Base-by-base conservation (phyloP, 352 stramenopile genomes). In the Pythium rishiriense region DNA sequence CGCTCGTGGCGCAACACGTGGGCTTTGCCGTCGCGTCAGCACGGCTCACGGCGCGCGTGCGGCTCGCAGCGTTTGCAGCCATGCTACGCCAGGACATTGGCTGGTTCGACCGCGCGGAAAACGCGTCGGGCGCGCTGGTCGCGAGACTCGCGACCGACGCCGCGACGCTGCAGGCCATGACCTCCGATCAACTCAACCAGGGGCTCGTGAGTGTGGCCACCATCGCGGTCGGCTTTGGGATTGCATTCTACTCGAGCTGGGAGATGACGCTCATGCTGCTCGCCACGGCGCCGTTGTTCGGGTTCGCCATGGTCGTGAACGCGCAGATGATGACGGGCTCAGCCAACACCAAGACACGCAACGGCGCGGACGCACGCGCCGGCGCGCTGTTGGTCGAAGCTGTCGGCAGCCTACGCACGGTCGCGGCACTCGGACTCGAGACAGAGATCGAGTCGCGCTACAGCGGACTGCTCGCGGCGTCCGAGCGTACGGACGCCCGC, bases 91-190 rank as follows among this genome's bases (percentile, higher is more conserved):
- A 87, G 49, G 71, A 83, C 39, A 83, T 85, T 33, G 72, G 50
- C 6, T 87, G 83, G 52, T 84, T 85, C 47, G 76, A 81, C 28
- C 52, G 71, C 31, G 62, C 45, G 0, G 61, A 72, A 24, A 41
- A 81, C 37, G 64, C 71, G 2, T 76, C 76, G 6, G 72, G 75
- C 28, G 69, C 76, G 0, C 64, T 76, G 49, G 77, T 63, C 8
- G 76, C 79, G 1, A 69, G 85, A 21, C 43, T 90, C 7, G 70
- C 76, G 14, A 87, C 73, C 3, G 66, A 78, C 43, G 79, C 79
- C 1, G n/a, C n/a, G n/a, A n/a, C n/a, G n/a, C n/a, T n/a, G n/a
- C n/a, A n/a, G n/a, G n/a, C n/a, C n/a, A n/a, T n/a, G n/a, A n/a
- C n/a, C n/a, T n/a, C n/a, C n/a, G n/a, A 74, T 66, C 29, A 78